These are phyloP conservation scores for Puccinellia tenuiflora DNA, from an alignment of 176 grass and related monocot genomes.

Conservation along the genomic window DNA sequence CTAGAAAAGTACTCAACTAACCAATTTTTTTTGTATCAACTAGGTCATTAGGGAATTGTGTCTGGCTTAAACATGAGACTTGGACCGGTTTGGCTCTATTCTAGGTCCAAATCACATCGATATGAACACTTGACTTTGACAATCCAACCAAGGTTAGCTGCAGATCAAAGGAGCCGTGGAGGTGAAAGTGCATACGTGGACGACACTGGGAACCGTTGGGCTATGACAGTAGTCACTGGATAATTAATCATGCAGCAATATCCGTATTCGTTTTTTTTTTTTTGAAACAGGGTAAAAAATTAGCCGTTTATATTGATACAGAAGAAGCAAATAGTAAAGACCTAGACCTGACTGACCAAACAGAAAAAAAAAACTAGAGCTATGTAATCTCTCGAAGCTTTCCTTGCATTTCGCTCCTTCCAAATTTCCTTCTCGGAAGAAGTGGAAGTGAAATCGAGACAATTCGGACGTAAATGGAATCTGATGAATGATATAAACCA, in stretches of 20 bases:
- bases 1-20: background rate
- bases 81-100: constrained; percentile 9
- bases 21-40: background rate
- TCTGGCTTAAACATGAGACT: constrained; percentile 7
- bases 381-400: too few relatives aligned
- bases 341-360: too few relatives aligned
- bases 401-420: too few relatives aligned
- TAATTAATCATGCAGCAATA: background rate
- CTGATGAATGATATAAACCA: background rate
- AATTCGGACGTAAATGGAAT: background rate
- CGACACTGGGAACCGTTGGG: background rate
- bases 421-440: background rate
- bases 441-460: background rate
- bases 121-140: constrained; percentile 18
- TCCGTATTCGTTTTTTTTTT: too few relatives aligned
- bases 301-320: too few relatives aligned
- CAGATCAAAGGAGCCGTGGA: background rate
- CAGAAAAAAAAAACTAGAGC: too few relatives aligned
- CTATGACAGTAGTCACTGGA: background rate
- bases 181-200: constrained; percentile 4
- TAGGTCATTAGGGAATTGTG: background rate
- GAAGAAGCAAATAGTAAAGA: too few relatives aligned
- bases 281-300: too few relatives aligned
- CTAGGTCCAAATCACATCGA: background rate
- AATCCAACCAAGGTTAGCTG: constrained; percentile 14